These are phyloP conservation scores for Nothopassalora personata DNA, from an alignment of 2,329 filamentous ascomycete species.

Conservation along the genomic window DNA sequence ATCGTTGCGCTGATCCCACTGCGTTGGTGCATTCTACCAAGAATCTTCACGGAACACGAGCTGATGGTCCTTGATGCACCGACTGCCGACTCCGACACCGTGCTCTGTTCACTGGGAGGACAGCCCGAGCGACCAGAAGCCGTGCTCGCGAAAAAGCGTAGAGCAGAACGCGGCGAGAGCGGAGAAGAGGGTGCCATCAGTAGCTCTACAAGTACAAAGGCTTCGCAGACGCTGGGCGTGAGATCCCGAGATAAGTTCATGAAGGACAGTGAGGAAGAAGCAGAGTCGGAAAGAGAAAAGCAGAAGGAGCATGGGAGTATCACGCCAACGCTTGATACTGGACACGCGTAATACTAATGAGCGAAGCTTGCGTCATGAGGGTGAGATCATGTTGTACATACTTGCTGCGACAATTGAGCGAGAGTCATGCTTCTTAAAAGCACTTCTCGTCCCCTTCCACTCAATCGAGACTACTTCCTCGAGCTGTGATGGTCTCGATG, in stretches of 20 bases:
- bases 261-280: slow-evolving; percentile 22
- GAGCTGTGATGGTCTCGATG: neutral
- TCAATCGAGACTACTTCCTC: neutral
- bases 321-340: slow-evolving; percentile 21
- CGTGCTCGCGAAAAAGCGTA: slow-evolving; percentile 23
- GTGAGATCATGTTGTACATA: neutral
- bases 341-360: slow-evolving; percentile 14
- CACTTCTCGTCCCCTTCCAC: neutral
- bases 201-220: slow-evolving; percentile 9
- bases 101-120: slow-evolving; percentile 50
- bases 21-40: slow-evolving; percentile 46
- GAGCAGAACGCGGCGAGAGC: slow-evolving; percentile 18
- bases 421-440: neutral
- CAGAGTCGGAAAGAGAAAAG: slow-evolving; percentile 18
- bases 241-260: slow-evolving; percentile 22
- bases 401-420: neutral
- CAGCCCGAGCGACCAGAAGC: slow-evolving; percentile 39
- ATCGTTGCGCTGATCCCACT: slow-evolving; percentile 54
- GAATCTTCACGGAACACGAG: slow-evolving; percentile 47
- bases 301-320: slow-evolving; percentile 15
- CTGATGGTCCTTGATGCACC: slow-evolving; percentile 49
- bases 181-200: slow-evolving; percentile 22
- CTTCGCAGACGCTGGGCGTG: slow-evolving; percentile 12
- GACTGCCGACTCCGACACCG: slow-evolving; percentile 50
- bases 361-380: neutral